Conservation (phyloP, 2,329 filamentous ascomycete genomes). For the Sporothrix pallida region DNA sequence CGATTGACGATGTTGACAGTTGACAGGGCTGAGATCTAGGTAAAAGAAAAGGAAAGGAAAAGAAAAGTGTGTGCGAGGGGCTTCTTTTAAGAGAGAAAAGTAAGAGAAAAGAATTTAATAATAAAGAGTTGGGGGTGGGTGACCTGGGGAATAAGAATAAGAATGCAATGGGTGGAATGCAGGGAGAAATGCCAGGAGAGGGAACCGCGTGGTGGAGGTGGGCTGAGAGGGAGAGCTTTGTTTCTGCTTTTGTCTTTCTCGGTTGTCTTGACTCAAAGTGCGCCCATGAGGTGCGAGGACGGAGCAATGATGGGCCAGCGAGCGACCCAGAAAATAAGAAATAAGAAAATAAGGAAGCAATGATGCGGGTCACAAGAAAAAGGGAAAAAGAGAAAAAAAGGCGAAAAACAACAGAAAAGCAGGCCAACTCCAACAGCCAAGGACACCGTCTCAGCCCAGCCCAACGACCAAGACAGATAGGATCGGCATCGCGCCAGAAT, state of each 20-base stretch:
- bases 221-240: neutral
- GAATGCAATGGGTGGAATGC: neutral
- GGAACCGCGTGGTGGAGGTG: neutral
- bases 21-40: neutral
- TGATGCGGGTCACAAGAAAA: neutral
- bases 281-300: slow-evolving; percentile 20
- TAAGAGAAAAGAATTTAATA: neutral
- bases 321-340: neutral
- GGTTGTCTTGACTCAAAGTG: neutral
- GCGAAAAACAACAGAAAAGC: neutral
- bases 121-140: neutral
- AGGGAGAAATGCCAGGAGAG: neutral
- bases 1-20: neutral
- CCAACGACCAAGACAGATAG: slow-evolving; percentile 1
- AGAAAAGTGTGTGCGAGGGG: slow-evolving; percentile 14
- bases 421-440: neutral
- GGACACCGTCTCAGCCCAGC: neutral
- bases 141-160: slow-evolving; percentile 4
- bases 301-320: neutral
- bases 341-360: neutral
- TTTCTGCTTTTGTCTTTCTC: no score
- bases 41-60: neutral
- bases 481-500: neutral
- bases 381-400: neutral
- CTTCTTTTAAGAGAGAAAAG: neutral